phyloP scores from a whole-genome alignment of 192 early-diverging fungal genomes.

The Coemansia sp. region DNA sequence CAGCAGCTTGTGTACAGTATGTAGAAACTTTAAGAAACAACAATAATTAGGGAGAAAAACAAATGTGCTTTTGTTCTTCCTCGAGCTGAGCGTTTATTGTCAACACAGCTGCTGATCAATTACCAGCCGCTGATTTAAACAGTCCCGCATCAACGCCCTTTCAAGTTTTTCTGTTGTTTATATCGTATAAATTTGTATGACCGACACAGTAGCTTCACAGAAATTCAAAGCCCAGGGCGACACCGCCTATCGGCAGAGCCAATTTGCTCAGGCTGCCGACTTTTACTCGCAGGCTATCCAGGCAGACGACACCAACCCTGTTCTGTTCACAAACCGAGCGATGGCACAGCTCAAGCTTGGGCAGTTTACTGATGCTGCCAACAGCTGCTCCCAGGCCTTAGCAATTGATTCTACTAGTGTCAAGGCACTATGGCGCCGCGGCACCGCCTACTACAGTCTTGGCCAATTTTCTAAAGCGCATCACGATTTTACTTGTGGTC shows the following conservation, averaged over 20 bases:
- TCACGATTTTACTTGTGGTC: slow-evolving; percentile 8
- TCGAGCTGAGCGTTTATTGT: not conserved
- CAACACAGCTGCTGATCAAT: slow-evolving; percentile 4
- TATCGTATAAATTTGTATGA: not conserved
- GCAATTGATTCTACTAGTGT: slow-evolving; percentile 12
- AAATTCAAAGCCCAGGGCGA: slow-evolving; percentile 61
- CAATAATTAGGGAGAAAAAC: slow-evolving; percentile 7
- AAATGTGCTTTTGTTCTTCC: not conserved
- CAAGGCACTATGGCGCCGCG: slow-evolving; percentile 31
- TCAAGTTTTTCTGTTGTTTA: not conserved
- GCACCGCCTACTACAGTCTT: slow-evolving; percentile 8
- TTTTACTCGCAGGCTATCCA: slow-evolving; percentile 68
- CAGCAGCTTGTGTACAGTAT: not conserved
- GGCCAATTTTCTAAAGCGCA: slow-evolving; percentile 6
- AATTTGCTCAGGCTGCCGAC: slow-evolving; percentile 59
- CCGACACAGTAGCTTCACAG: not conserved
- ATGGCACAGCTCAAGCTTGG: slow-evolving; percentile 79
- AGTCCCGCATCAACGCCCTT: not conserved
- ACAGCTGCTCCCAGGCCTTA: slow-evolving; percentile 14
- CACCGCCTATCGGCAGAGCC: slow-evolving; percentile 57
- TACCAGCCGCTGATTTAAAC: not conserved
- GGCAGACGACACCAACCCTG: slow-evolving; percentile 60
- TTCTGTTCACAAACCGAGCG: slow-evolving; percentile 72
- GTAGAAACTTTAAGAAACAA: not conserved
- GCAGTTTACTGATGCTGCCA: slow-evolving; percentile 39